These are phyloP conservation scores for Fusarium illudens DNA, from an alignment of 2,329 filamentous ascomycete genomes.

Conservation along the genomic window DNA sequence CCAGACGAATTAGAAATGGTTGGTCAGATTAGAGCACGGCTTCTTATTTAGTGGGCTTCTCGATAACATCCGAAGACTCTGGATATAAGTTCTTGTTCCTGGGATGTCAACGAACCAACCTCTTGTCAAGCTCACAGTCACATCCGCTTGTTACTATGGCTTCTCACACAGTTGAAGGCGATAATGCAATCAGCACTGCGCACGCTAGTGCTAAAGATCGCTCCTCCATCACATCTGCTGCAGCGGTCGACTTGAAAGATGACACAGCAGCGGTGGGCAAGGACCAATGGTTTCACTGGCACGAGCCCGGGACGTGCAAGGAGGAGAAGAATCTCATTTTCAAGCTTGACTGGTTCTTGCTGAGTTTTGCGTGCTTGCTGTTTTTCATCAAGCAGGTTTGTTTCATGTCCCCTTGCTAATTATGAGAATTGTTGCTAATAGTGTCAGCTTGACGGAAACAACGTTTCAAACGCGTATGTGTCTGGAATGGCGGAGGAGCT, in stretches of 20 bases:
- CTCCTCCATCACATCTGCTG: background rate
- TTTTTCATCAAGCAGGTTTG: constrained; percentile 55
- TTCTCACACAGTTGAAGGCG: background rate
- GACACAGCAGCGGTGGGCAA: background rate
- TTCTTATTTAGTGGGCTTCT: background rate
- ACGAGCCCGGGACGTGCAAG: constrained; percentile 50
- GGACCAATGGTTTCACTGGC: constrained; percentile 51
- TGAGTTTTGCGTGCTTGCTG: constrained; percentile 50
- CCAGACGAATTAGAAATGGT: constrained; percentile 2
- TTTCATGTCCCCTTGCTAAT: background rate
- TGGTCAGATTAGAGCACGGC: background rate
- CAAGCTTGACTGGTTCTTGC: constrained; percentile 60
- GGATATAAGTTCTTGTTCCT: background rate
- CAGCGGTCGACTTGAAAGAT: background rate
- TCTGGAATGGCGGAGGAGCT: constrained; percentile 59
- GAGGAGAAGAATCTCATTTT: constrained; percentile 56
- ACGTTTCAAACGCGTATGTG: constrained; percentile 59
- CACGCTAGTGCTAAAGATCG: background rate
- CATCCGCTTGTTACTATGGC: background rate
- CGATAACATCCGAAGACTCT: background rate
- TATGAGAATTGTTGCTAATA: constrained; percentile 1
- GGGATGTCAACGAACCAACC: background rate
- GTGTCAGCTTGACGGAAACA: constrained; percentile 52
- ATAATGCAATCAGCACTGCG: background rate
- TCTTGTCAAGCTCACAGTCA: background rate